These are phyloP conservation scores for Rubus idaeus DNA, from an alignment of 306 rosid species.

Conservation along the genomic window DNA sequence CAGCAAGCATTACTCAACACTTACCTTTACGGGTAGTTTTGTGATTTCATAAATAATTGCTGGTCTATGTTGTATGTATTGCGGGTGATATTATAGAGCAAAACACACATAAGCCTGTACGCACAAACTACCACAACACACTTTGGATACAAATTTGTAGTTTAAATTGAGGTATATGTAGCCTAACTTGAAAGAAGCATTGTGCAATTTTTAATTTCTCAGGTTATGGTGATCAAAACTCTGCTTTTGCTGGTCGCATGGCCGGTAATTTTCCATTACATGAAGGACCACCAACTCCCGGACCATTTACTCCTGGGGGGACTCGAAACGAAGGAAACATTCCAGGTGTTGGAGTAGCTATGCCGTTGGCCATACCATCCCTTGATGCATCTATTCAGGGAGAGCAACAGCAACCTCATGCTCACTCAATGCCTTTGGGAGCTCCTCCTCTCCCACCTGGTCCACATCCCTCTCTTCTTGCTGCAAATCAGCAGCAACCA, in stretches of 20 bases:
- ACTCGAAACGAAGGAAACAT: constrained; percentile 91
- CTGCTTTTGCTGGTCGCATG: constrained; percentile 57
- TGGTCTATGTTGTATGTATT: background rate
- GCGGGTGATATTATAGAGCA: background rate
- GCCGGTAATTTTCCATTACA: constrained; percentile 64
- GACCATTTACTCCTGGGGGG: constrained; percentile 82
- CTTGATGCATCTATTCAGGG: constrained; percentile 70
- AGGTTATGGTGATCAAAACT: constrained; percentile 91
- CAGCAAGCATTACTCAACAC: background rate
- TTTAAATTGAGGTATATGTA: constrained; percentile 1
- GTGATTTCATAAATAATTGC: background rate
- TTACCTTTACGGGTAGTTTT: background rate
- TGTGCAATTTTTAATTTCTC: constrained; percentile 25
- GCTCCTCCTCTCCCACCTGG: constrained; percentile 99
- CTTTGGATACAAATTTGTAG: background rate
- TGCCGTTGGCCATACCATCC: constrained; percentile 59
- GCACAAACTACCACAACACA: background rate
- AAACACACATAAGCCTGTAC: background rate
- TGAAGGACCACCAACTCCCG: constrained; percentile 90
- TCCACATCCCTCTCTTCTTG: constrained; percentile 96
- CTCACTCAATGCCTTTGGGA: constrained; percentile 63
- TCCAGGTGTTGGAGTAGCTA: constrained; percentile 95
- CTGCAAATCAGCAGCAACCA: constrained; percentile 77
- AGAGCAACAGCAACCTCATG: constrained; percentile 79
- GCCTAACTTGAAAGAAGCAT: background rate